These are phyloP conservation scores for Rhodotorula diobovata DNA, from an alignment of 768 basidiomycete species.

Conservation along the genomic window DNA sequence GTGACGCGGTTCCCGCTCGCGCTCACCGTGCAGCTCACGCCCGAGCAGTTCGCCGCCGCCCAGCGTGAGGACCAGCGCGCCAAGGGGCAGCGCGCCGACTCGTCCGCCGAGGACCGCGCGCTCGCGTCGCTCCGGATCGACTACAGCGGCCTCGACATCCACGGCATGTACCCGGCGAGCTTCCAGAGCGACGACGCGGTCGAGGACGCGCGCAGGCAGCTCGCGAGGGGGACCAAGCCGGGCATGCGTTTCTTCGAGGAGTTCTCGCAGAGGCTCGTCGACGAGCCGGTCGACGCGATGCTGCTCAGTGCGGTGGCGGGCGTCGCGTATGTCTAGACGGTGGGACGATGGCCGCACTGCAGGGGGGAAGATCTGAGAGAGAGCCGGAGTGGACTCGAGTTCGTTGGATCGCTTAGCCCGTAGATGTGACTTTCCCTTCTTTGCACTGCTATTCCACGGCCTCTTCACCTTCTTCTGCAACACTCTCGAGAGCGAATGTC, in stretches of 20 bases:
- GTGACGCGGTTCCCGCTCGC: constrained; percentile 68
- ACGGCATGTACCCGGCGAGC: constrained; percentile 78
- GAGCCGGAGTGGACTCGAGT: too few relatives aligned
- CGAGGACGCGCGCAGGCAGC: constrained; percentile 50
- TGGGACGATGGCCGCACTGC: too few relatives aligned
- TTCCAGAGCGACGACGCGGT: constrained; percentile 44
- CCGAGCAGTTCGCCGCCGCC: constrained; percentile 32
- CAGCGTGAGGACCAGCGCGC: constrained; percentile 22
- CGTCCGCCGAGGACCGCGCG: constrained; percentile 22
- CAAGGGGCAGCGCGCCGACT: constrained; percentile 43
- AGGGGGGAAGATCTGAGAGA: too few relatives aligned
- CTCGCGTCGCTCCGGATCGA: constrained; percentile 56
- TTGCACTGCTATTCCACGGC: too few relatives aligned
- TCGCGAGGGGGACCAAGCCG: constrained; percentile 51
- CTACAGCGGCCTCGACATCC: constrained; percentile 73
- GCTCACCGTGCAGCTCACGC: constrained; percentile 61
- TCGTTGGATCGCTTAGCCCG: too few relatives aligned
- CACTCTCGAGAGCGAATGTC: too few relatives aligned
- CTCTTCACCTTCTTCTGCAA: too few relatives aligned
- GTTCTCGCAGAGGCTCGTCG: constrained; percentile 69
- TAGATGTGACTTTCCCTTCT: too few relatives aligned
- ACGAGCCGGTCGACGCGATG: constrained; percentile 56
- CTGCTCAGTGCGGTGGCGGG: constrained; percentile 32
- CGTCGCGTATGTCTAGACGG: constrained; percentile 19
- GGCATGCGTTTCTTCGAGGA: constrained; percentile 70